Percentiles rank a stretch among this genome's conserved stretches.
phyloP scores from a whole-genome alignment of 345 rosid genomes.

The Pugionium dolabratum region DNA sequence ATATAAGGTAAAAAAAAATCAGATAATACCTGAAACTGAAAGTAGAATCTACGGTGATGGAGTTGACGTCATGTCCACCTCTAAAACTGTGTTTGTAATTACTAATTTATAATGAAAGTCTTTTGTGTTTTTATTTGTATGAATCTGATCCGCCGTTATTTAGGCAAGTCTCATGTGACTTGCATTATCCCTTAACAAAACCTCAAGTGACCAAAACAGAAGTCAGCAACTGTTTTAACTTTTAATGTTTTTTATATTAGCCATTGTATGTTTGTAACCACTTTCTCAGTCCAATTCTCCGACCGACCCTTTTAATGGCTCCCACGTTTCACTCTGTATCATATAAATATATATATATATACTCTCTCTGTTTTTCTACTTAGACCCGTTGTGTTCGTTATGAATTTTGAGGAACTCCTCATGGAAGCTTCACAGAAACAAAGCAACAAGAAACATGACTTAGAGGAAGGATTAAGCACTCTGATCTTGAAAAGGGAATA shows the following conservation, averaged over 20 bases:
- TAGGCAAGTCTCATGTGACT: conserved; percentile 37
- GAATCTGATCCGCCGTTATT: conserved; percentile 39
- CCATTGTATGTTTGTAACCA: too few species aligned
- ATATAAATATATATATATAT: not conserved
- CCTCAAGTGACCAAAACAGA: too few species aligned
- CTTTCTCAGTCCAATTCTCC: conserved; percentile 19
- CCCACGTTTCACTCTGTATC: conserved; percentile 46
- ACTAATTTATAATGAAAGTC: not conserved
- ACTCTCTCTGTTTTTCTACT: too few species aligned
- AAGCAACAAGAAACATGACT: conserved; percentile 45
- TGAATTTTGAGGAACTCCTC: conserved; percentile 80
- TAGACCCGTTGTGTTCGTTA: conserved; percentile 23
- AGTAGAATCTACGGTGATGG: too few species aligned
- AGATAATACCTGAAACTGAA: too few species aligned
- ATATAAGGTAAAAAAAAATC: too few species aligned
- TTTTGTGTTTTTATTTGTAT: conserved; percentile 44
- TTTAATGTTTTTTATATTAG: too few species aligned
- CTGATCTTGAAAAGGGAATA: too few species aligned
- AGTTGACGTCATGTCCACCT: conserved; percentile 53
- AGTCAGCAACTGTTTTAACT: conserved; percentile 23
- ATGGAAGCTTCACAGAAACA: conserved; percentile 52
- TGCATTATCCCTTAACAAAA: too few species aligned
- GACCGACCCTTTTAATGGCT: conserved; percentile 51
- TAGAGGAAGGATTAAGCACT: conserved; percentile 48
- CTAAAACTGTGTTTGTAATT: conserved; percentile 17